These are phyloP conservation scores for Hypomontagnella submonticulosa DNA, from an alignment of 495 filamentous ascomycete species.

Conservation along the genomic window DNA sequence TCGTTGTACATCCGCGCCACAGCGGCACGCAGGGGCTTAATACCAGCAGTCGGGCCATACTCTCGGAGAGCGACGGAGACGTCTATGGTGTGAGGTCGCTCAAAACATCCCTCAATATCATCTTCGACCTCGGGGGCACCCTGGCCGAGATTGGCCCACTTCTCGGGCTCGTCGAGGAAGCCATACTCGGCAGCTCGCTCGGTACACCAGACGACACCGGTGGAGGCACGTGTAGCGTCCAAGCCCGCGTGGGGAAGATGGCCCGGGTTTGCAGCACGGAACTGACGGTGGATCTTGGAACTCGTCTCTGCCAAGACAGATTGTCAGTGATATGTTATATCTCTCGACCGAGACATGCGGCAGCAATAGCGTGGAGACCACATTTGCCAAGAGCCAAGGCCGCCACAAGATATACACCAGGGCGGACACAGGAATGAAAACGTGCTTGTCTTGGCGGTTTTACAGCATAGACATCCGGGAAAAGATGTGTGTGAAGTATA, in stretches of 20 bases:
- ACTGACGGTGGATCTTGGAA: conserved; percentile 86
- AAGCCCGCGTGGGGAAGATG: conserved; percentile 90
- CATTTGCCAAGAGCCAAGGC: conserved; percentile 50
- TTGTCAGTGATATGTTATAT: conserved; percentile 39
- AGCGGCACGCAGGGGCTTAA: conserved; percentile 87
- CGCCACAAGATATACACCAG: conserved; percentile 41
- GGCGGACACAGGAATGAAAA: conserved; percentile 12
- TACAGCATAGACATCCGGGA: conserved; percentile 26
- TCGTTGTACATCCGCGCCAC: conserved; percentile 94
- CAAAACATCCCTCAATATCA: conserved; percentile 88
- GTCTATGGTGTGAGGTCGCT: conserved; percentile 83
- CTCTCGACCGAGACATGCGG: conserved; percentile 31
- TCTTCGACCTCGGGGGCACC: conserved; percentile 95
- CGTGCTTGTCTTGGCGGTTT: conserved; percentile 33
- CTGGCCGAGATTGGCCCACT: conserved; percentile 95
- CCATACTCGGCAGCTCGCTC: conserved; percentile 83
- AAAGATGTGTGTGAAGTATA: conserved; percentile 13
- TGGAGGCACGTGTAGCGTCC: conserved; percentile 83
- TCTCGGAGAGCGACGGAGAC: conserved; percentile 81
- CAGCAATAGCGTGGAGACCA: conserved; percentile 25
- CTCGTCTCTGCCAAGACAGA: conserved; percentile 66
- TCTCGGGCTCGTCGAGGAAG: conserved; percentile 80
- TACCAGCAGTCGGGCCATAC: conserved; percentile 94
- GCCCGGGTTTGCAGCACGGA: conserved; percentile 86
- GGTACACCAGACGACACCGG: conserved; percentile 88